Evolutionary conservation across 2,329 filamentous ascomycete species (phyloP), one percentile per base, ranked within the genome.

Genomic region (Thyridium curvatum): DNA sequence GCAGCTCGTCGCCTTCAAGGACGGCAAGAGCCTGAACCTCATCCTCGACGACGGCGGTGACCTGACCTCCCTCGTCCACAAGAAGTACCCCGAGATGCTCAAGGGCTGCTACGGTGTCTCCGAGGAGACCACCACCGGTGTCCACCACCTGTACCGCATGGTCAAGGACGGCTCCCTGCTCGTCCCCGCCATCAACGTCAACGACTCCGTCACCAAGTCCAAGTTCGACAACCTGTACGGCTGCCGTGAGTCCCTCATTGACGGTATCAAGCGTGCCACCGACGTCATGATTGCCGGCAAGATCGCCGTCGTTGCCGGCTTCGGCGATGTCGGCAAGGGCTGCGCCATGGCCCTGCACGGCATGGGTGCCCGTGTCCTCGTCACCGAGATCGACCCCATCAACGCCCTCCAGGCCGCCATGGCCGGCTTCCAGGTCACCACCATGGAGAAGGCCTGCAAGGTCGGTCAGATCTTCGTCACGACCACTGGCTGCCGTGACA

Each of bases 211-310:
- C 64, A 98, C 93, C 71, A 98, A 97, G 84, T 95, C 89, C 73
- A 98, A 98, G 82, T 98, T 98, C 68, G 93, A 97, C 82, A 98
- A 98, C 84, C 75, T 97, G 52, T 98, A 97, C 81, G 91, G 93
- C 63, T 97, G 93, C 88, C 84, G 89, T 66, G 93, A 97, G 77
- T 96, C 91, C 49, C 85, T 98, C 58, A 83, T 98, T 60, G 93
- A 98, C 68, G 93, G 93, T 68, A 97, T 98, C 83, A 98, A 97
- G 86, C 91, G 91, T 75, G 91, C 93, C 58, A 98, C 93, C 68
- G 91, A 98, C 76, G 93, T 97, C 71, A 98, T 98, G 93, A 91
- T 97, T 77, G 93, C 93, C 62, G 93, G 93, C 68, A 97, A 98
- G 85, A 82, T 96, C 59, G 89, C 87, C 52, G 90, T 97, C 53